A percentile compares a stretch with the other conserved stretches of the same genome.
phyloP scores from a whole-genome alignment of 352 stramenopile species.

The Thraustochytrium striatum region DNA sequence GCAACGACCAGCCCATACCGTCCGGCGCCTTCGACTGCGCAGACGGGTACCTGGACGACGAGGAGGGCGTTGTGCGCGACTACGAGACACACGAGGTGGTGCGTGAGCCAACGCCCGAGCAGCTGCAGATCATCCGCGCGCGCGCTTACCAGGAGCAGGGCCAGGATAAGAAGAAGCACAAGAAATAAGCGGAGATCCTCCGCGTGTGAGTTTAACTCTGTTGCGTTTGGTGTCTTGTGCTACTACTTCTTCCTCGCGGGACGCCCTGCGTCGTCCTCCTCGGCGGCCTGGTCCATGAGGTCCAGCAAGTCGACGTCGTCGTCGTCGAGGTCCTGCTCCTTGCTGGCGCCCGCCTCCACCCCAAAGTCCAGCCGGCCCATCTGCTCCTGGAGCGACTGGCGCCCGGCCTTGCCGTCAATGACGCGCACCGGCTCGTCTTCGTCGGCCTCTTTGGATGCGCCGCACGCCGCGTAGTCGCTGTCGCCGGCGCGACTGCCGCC shows the following conservation, averaged over 20 bases:
- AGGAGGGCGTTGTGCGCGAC: background rate
- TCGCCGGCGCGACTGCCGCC: background rate
- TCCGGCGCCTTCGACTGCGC: slow-evolving; percentile 24
- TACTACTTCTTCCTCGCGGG: too few species aligned
- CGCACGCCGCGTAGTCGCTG: background rate
- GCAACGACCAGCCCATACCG: background rate
- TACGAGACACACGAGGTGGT: background rate
- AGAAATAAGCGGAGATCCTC: slow-evolving; percentile 2
- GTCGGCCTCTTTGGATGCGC: slow-evolving; percentile 56
- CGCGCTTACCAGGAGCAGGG: background rate
- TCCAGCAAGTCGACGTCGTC: slow-evolving; percentile 71
- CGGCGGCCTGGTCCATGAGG: slow-evolving; percentile 70
- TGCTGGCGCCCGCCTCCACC: slow-evolving; percentile 51
- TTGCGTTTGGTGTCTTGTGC: too few species aligned
- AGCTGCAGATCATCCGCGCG: background rate
- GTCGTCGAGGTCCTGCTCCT: slow-evolving; percentile 41
- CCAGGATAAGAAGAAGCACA: too few species aligned
- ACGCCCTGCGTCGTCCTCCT: too few species aligned
- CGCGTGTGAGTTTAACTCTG: too few species aligned
- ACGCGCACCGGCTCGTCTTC: slow-evolving; percentile 59
- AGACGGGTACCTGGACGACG: slow-evolving; percentile 9
- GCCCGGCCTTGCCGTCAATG: slow-evolving; percentile 59
- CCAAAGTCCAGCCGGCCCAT: slow-evolving; percentile 66
- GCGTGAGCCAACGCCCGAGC: background rate
- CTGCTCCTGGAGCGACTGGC: slow-evolving; percentile 71